These are phyloP conservation scores for Globisporangium takayamanum DNA, from an alignment of 352 stramenopile species.

Conservation along the genomic window DNA sequence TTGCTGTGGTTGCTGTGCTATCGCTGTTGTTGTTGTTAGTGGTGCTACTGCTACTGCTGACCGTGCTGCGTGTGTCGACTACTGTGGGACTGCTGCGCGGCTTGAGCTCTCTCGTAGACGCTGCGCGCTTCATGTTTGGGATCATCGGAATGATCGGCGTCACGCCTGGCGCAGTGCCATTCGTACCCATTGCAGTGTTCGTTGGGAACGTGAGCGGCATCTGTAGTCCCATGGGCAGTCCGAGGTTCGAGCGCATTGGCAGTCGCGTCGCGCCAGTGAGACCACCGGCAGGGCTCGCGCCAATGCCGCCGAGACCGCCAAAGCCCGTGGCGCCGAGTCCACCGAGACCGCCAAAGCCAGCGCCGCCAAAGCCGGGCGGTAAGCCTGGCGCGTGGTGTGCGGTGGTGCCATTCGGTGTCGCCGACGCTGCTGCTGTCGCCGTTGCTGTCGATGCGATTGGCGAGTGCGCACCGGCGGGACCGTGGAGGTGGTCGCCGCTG, in stretches of 20 bases:
- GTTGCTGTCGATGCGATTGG: not conserved
- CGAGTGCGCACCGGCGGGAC: not conserved
- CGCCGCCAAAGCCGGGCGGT: constrained; percentile 4
- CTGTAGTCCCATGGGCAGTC: constrained; percentile 15
- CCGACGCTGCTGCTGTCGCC: not conserved
- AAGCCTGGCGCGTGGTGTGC: not conserved
- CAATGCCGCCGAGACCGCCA: constrained; percentile 7
- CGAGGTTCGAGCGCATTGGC: constrained; percentile 15
- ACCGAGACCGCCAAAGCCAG: constrained; percentile 3
- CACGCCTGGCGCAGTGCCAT: not conserved
- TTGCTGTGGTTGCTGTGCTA: constrained; percentile 20
- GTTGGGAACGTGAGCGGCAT: constrained; percentile 14
- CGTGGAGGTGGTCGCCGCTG: constrained; percentile 3
- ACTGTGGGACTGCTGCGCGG: not conserved
- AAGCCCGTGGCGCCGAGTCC: constrained; percentile 4
- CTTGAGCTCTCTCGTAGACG: constrained; percentile 2
- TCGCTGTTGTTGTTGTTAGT: not conserved
- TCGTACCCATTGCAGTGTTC: not conserved
- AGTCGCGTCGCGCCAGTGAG: constrained; percentile 2
- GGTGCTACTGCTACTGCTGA: not conserved
- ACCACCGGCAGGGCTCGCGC: constrained; percentile 5
- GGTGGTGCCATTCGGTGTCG: not conserved
- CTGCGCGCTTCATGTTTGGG: constrained; percentile 13
- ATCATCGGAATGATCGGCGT: constrained; percentile 11
- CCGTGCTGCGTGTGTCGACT: not conserved